These are phyloP conservation scores for Casuarina cunninghamiana DNA, from an alignment of 306 rosid genomes.

Conservation along the genomic window DNA sequence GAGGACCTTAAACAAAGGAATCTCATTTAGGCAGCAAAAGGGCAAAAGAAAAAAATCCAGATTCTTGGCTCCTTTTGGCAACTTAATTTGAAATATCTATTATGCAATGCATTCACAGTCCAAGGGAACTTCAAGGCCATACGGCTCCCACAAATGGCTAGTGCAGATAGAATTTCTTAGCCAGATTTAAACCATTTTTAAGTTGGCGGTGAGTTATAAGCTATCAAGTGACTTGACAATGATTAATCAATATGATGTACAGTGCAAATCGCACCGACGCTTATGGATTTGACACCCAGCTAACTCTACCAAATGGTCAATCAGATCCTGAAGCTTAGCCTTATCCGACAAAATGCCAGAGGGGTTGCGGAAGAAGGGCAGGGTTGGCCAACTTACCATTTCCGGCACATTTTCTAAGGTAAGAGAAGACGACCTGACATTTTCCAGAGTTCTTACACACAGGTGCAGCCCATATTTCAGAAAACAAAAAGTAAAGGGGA, in stretches of 20 bases:
- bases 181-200: neutral
- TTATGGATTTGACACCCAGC: too few relatives aligned
- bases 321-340: too few relatives aligned
- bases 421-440: too few relatives aligned
- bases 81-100: neutral
- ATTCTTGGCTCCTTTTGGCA: neutral
- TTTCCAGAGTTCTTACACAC: too few relatives aligned
- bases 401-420: neutral
- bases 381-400: neutral
- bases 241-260: too few relatives aligned
- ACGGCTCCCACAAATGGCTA: neutral
- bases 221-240: too few relatives aligned
- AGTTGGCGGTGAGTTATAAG: too few relatives aligned
- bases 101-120: neutral
- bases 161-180: neutral
- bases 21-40: neutral
- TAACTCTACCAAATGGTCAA: too few relatives aligned
- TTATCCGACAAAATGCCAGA: too few relatives aligned
- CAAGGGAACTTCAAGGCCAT: neutral
- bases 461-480: neutral
- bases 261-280: too few relatives aligned
- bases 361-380: too few relatives aligned
- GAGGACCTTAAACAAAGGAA: neutral
- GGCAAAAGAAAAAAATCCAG: neutral
- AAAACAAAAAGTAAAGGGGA: neutral